Evolutionary conservation across 257 asterid genomes (phyloP), one percentile per base, ranked within the genome.

Genomic region (Solanum verrucosum): DNA sequence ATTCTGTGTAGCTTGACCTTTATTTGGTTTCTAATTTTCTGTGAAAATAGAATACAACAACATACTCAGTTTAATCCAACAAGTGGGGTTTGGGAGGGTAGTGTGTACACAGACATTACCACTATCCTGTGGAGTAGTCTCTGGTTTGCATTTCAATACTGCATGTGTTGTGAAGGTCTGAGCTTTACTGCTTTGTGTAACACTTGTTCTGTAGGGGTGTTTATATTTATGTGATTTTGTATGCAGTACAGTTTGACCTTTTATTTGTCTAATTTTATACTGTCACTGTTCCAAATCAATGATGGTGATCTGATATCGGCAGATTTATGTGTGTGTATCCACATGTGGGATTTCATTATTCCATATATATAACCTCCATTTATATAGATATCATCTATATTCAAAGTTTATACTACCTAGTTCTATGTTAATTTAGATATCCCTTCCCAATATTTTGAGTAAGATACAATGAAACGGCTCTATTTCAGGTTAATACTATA

Each of bases 121-220:
- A 52, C n/a, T 2, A 56, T 6, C 1, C 1, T 0, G 21, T 49
- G 59, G 59, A 49, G 59, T 49, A 49, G 59, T 15, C 59, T 49
- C 21, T 29, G 95, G 96, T 52, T 84, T 95, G 42, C 94, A 91
- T 23, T 87, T 96, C 91, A 89, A 91, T 88, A 96, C 96, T 63
- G 84, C 89, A 5, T 96, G 93, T 84, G 92, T 93, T 89, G 93
- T 94, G 85, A 95, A 94, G 95, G 98, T 95, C 4, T 42, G n/a
- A 42, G 3, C 38, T 1, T 44, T 79, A 44, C 25, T 79, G 1
- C 49, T 35, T 74, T 35, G 12, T 74, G 3, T 35, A 25, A 44
- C 25, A 44, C 8, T 79, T 79, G 65, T 79, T 79, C 8, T 44
- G 63, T 42, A 25, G 60, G 37, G 84, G 8, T 78, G 25, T 42